A percentile compares a stretch with the other conserved stretches of the same genome.
Evolutionary conservation across 2,329 filamentous ascomycete genomes (phyloP).

Genomic region (Phialophora tarda): DNA sequence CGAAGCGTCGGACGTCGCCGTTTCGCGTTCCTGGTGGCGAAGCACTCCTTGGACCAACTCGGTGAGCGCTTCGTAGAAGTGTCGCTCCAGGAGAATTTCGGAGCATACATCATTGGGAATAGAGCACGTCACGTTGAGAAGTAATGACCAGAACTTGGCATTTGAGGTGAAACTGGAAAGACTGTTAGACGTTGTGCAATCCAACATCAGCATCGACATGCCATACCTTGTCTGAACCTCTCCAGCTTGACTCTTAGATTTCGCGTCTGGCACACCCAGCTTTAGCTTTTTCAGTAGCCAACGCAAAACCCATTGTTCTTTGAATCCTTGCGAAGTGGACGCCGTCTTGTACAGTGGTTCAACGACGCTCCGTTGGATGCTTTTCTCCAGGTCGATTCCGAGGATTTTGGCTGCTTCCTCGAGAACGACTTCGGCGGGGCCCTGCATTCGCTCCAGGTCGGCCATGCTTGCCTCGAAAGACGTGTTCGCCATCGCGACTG

Average conservation of each 20-base stretch:
- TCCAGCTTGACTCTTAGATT: background rate
- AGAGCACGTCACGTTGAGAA: constrained; percentile 28
- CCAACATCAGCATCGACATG: background rate
- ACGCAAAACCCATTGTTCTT: constrained; percentile 69
- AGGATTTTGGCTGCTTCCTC: constrained; percentile 52
- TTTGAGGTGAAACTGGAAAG: constrained; percentile 21
- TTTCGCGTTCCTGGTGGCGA: background rate
- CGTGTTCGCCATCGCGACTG: constrained; percentile 24
- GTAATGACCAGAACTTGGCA: constrained; percentile 34
- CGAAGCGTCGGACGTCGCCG: background rate
- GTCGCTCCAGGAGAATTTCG: constrained; percentile 36
- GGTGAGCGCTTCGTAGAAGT: constrained; percentile 30
- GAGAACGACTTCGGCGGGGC: constrained; percentile 48
- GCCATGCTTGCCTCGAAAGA: constrained; percentile 36
- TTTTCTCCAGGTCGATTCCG: constrained; percentile 47
- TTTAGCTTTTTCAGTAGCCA: constrained; percentile 70
- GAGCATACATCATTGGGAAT: constrained; percentile 30
- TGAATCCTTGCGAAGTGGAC: constrained; percentile 43
- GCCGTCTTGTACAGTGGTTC: constrained; percentile 10
- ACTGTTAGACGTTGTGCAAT: constrained; percentile 10
- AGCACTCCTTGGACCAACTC: constrained; percentile 7
- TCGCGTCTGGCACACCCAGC: constrained; percentile 51
- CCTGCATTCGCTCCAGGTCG: constrained; percentile 52
- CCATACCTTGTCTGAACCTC: constrained; percentile 8
- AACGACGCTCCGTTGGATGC: constrained; percentile 38